phyloP scores from a whole-genome alignment of 768 basidiomycete genomes.

The Butyriboletus loyo region DNA sequence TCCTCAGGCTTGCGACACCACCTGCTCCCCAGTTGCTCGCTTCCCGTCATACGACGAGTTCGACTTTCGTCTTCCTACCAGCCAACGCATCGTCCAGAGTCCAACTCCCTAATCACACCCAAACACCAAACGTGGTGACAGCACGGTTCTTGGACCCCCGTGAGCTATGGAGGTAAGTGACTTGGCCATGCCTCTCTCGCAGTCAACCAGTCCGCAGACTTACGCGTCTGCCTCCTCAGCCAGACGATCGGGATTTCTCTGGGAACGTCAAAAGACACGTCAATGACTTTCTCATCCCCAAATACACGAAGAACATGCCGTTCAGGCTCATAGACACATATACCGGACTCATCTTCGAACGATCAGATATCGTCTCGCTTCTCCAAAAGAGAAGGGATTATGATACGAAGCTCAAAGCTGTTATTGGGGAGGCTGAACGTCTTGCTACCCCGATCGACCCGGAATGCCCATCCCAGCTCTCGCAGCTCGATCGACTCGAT shows the following conservation, averaged over 20 bases:
- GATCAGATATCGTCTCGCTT: constrained; percentile 13
- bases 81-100: background rate
- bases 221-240: background rate
- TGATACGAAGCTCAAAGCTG: constrained; percentile 1
- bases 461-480: background rate
- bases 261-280: constrained; percentile 14
- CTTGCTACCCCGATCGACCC: background rate
- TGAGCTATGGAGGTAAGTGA: constrained; percentile 7
- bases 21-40: background rate
- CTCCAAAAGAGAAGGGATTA: constrained; percentile 17
- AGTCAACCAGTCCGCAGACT: background rate
- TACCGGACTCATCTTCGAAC: constrained; percentile 21
- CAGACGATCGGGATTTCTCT: constrained; percentile 4
- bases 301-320: constrained; percentile 18
- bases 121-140: background rate
- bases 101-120: background rate
- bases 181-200: background rate
- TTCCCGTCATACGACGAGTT: background rate
- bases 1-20: background rate
- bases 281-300: constrained; percentile 12
- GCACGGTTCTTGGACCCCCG: background rate
- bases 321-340: constrained; percentile 26
- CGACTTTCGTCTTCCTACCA: background rate
- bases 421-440: background rate
- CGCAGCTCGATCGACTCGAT: constrained; percentile 1